phyloP scores from a whole-genome alignment of 495 filamentous ascomycete genomes.

The Aspergillus steynii region DNA sequence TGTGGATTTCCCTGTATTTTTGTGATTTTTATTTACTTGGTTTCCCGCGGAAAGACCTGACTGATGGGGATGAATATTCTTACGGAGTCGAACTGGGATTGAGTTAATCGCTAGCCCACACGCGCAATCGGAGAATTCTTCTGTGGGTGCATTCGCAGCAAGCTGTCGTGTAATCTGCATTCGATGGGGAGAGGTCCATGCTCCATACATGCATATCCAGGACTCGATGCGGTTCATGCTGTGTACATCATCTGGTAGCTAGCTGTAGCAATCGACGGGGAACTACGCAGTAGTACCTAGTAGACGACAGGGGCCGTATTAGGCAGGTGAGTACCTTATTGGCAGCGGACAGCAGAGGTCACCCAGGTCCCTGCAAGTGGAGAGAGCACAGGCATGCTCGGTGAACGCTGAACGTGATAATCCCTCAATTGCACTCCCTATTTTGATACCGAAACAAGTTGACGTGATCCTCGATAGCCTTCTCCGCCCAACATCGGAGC shows the following conservation, averaged over 20 bases:
- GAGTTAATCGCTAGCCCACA: not conserved
- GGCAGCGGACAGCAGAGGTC: not conserved
- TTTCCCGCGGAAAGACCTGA: slow-evolving; percentile 22
- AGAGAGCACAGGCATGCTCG: not conserved
- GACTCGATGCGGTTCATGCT: not conserved
- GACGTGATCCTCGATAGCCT: not conserved
- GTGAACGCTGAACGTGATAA: not conserved
- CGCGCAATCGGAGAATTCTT: not conserved
- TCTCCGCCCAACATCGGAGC: not conserved
- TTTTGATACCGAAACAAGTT: not conserved
- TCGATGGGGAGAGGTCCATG: not conserved
- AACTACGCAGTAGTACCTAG: not conserved
- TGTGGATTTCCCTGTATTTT: not conserved
- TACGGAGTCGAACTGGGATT: not conserved
- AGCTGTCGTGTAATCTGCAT: not conserved
- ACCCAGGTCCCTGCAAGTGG: not conserved
- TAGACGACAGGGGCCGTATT: not conserved
- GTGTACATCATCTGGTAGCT: not conserved
- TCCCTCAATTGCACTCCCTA: not conserved
- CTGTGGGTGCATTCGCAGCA: not conserved
- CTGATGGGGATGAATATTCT: not conserved
- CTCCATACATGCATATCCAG: not conserved
- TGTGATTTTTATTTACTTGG: not conserved
- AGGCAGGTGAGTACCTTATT: not conserved
- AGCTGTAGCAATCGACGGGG: not conserved